Percentiles rank a stretch among this genome's conserved stretches.
These are phyloP conservation scores for Lycium barbarum DNA, from an alignment of 257 asterid species.

Conservation along the genomic window DNA sequence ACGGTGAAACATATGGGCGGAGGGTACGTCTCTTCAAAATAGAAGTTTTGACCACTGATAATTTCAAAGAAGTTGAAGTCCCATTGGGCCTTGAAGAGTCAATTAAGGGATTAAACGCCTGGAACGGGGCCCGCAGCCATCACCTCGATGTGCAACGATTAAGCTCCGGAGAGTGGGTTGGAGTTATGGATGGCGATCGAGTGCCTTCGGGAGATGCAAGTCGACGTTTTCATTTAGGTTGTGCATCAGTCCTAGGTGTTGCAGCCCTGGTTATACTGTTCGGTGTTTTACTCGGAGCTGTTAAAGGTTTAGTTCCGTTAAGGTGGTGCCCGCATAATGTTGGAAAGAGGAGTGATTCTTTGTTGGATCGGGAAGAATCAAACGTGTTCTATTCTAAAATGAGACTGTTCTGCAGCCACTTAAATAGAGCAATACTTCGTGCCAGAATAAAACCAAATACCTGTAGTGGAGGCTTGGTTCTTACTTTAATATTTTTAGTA, in stretches of 20 bases:
- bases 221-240: conserved; percentile 68
- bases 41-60: conserved; percentile 57
- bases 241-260: conserved; percentile 61
- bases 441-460: conserved; percentile 65
- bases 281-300: conserved; percentile 80
- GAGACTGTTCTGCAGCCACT: conserved; percentile 69
- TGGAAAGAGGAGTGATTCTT: conserved; percentile 82
- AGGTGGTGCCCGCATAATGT: conserved; percentile 83
- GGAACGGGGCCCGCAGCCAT: conserved; percentile 92
- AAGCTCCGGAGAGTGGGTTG: conserved; percentile 86
- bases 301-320: conserved; percentile 71
- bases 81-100: conserved; percentile 59
- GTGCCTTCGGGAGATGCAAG: conserved; percentile 78
- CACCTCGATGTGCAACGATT: conserved; percentile 88
- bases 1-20: conserved; percentile 80
- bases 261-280: conserved; percentile 54
- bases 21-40: conserved; percentile 68
- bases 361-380: conserved; percentile 61
- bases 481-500: conserved; percentile 40
- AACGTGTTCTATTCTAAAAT: conserved; percentile 59
- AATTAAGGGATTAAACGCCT: conserved; percentile 72
- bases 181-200: conserved; percentile 82
- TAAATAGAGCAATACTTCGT: conserved; percentile 69
- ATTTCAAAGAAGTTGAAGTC: conserved; percentile 80
- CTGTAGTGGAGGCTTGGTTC: conserved; percentile 53